Evolutionary conservation across 2,329 filamentous ascomycete species (phyloP), one percentile per base, ranked within the genome.

Genomic region (Ophiosphaerella herpotricha): DNA sequence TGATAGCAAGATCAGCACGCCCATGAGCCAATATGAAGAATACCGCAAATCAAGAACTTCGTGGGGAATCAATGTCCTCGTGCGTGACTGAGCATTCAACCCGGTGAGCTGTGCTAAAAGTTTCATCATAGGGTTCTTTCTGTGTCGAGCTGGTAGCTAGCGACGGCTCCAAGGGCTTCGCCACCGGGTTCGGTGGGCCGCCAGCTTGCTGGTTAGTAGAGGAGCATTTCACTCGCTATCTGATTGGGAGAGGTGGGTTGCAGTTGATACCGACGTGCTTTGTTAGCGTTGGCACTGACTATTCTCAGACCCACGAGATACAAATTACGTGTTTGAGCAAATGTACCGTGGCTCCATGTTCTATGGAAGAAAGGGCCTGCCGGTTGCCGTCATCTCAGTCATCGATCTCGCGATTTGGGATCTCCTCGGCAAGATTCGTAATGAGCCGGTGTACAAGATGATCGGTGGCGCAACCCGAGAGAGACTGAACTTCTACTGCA

Each of bases 271-370:
- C 12, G n/a, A 7, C 2, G 14, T 12, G 4, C 8, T 33, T 26
- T 14, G 38, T 11, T 1, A 13, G 12, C 5, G 16, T 16, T 18
- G 29, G 21, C 14, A n/a, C 35, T 39, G 26, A 43, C 26, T 12
- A 4, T 2, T n/a, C 7, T 13, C 50, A 84, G 92, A 97, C 72
- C 91, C 91, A 9, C 83, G 92, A 63, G 91, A 97, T 70, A 95
- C 90, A 45, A 96, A 96, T 75, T 83, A 92, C 56, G 80, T 97
- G 26, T 97, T 95, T 71, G 92, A 97, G 78, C 91, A 95, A 74
- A 96, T 97, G 92, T 97, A 96, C 79, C 86, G 91, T 52, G 89
- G 83, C 2, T 95, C 91, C 61, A 95, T 96, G 90, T 97, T 96
- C 80, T 97, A 97, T 70, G 92, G 92, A 54, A 87, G 92, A 60